Evolutionary conservation across 106 monocot species (phyloP).

Genomic region (Dendrobium chrysotoxum): DNA sequence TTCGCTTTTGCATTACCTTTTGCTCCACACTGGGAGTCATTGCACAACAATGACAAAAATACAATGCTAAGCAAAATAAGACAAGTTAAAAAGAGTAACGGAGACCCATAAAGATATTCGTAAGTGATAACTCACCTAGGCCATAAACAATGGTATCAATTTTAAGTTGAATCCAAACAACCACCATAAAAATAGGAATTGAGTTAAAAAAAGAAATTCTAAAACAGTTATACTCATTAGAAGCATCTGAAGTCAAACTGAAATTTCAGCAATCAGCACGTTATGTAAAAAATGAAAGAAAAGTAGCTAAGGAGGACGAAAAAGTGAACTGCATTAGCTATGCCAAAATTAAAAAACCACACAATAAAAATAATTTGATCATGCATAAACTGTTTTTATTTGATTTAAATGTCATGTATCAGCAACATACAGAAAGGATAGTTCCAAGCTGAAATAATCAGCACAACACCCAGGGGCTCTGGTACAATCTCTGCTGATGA

Average conservation of each 20-base stretch:
- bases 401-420: background rate
- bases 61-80: background rate
- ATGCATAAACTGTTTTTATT: background rate
- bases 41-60: background rate
- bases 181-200: too few relatives aligned
- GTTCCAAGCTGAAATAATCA: constrained; percentile 95
- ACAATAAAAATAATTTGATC: background rate
- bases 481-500: constrained; percentile 70
- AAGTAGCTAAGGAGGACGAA: background rate
- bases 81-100: background rate
- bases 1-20: too few relatives aligned
- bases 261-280: background rate
- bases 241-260: background rate
- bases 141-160: background rate
- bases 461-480: constrained; percentile 81
- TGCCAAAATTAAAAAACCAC: too few relatives aligned
- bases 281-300: background rate
- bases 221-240: background rate
- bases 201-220: background rate
- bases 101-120: background rate
- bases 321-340: background rate
- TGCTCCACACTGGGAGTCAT: too few relatives aligned
- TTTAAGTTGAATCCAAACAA: background rate
- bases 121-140: background rate
- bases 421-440: constrained; percentile 72